These are phyloP conservation scores for Pistacia vera DNA, from an alignment of 345 rosid species.

Conservation along the genomic window DNA sequence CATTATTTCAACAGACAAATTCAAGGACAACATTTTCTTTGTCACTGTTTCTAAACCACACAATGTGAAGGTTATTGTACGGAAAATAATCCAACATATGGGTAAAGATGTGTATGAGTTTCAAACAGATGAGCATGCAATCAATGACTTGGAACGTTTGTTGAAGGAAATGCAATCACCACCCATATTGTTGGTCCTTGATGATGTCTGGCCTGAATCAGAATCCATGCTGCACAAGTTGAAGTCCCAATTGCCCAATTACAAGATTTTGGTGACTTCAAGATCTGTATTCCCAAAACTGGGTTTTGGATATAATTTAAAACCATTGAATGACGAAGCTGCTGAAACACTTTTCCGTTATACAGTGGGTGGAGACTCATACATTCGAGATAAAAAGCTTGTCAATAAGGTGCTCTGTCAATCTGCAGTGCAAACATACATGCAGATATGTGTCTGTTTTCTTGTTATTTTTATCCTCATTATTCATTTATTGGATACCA, in stretches of 20 bases:
- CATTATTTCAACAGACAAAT: conserved; percentile 40
- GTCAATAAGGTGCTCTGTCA: conserved; percentile 32
- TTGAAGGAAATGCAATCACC: conserved; percentile 20
- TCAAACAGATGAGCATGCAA: conserved; percentile 34
- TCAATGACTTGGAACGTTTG: conserved; percentile 20
- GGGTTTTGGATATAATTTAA: conserved; percentile 27
- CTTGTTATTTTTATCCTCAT: neutral
- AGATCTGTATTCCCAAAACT: conserved; percentile 44
- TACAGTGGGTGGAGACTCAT: conserved; percentile 18
- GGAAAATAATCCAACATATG: conserved; percentile 31
- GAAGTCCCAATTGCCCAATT: conserved; percentile 21
- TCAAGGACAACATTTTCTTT: conserved; percentile 52
- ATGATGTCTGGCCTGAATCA: conserved; percentile 63
- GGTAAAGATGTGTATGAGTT: conserved; percentile 1
- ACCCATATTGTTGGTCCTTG: conserved; percentile 62
- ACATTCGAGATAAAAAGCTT: conserved; percentile 28
- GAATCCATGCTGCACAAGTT: conserved; percentile 40
- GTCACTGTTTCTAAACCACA: conserved; percentile 42
- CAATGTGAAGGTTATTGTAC: conserved; percentile 37
- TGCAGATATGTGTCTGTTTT: neutral
- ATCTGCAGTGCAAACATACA: neutral
- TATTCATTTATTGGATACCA: neutral
- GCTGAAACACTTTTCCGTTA: conserved; percentile 44
- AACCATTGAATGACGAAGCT: conserved; percentile 36
- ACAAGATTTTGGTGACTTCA: conserved; percentile 69